These are phyloP conservation scores for Guadua angustifolia DNA, from an alignment of 176 grass and related monocot species.

Conservation along the genomic window DNA sequence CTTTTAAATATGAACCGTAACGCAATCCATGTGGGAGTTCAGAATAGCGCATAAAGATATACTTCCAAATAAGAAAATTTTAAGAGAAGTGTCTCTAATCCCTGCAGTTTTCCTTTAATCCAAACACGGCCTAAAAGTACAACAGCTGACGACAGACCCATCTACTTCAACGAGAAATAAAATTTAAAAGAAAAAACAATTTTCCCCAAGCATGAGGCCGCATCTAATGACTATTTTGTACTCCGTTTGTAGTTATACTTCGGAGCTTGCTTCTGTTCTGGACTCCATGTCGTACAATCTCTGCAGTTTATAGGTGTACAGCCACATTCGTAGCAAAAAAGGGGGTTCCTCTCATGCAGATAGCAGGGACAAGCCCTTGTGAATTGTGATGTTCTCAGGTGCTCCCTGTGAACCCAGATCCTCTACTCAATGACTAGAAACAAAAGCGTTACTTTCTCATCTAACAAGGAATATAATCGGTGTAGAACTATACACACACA, in stretches of 20 bases:
- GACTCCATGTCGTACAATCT: background rate
- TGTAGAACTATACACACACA: no score
- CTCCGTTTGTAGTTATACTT: background rate
- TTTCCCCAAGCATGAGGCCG: background rate
- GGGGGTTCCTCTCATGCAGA: background rate
- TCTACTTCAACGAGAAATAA: background rate
- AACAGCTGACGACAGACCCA: background rate
- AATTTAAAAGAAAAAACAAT: background rate
- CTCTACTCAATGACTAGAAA: background rate
- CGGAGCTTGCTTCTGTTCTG: background rate
- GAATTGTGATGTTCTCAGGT: background rate
- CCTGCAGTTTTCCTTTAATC: background rate
- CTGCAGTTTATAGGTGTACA: background rate
- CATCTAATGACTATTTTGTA: background rate
- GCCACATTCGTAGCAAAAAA: no score
- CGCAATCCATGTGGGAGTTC: background rate
- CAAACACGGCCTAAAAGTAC: background rate
- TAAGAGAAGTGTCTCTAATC: background rate
- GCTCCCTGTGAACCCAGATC: background rate
- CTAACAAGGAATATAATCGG: background rate
- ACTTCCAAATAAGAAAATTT: background rate
- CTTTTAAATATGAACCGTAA: background rate
- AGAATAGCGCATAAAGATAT: background rate
- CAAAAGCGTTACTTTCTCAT: background rate
- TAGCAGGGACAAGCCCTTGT: background rate